Conservation (phyloP, 148 eudicot species). For the Nyssa sinensis region DNA sequence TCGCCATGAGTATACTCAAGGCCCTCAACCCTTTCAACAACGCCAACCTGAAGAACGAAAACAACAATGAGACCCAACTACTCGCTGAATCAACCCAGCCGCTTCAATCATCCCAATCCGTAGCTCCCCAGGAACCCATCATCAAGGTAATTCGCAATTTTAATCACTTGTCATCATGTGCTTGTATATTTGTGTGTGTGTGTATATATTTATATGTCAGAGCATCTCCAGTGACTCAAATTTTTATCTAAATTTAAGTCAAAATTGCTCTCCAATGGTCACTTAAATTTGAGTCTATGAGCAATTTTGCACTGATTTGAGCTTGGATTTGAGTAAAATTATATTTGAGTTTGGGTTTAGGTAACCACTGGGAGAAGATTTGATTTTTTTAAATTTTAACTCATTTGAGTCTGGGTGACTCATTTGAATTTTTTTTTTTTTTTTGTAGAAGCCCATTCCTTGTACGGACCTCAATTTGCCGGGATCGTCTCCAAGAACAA, state of each 20-base stretch:
- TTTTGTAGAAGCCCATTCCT: background rate
- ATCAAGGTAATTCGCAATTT: background rate
- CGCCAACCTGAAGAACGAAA: background rate
- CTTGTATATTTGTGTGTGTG: too few species aligned
- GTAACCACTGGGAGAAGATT: too few species aligned
- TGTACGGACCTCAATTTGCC: background rate
- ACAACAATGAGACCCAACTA: background rate
- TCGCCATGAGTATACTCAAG: constrained; percentile 14
- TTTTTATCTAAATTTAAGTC: too few species aligned
- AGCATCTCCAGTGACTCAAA: too few species aligned
- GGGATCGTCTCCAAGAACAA: background rate
- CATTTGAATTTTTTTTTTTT: background rate
- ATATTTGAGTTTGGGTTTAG: too few species aligned
- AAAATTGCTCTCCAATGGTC: too few species aligned
- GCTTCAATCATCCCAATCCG: background rate
- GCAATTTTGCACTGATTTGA: too few species aligned
- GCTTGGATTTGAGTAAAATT: too few species aligned
- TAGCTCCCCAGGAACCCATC: background rate
- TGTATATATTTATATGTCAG: too few species aligned
- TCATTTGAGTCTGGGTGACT: too few species aligned
- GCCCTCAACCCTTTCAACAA: constrained; percentile 9
- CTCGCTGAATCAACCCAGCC: background rate
- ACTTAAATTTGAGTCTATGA: too few species aligned
- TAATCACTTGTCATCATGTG: background rate
- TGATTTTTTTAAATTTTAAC: too few species aligned